Evolutionary conservation across 306 rosid species (phyloP).

Genomic region (Begonia fuchsioides): DNA sequence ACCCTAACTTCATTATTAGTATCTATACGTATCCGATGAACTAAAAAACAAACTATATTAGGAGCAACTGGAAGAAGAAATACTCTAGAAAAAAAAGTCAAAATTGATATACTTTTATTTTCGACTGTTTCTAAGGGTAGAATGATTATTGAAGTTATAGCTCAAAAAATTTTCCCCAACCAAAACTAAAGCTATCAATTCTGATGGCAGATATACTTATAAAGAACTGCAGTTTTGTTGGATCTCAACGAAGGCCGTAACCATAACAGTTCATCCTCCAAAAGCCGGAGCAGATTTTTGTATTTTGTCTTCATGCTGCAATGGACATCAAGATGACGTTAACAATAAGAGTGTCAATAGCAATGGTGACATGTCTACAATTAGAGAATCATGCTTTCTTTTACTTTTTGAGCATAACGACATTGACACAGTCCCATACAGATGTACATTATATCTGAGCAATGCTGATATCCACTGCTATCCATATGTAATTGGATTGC

Average conservation of each 20-base stretch:
- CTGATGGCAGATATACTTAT: conserved; percentile 36
- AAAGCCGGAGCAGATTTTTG: conserved; percentile 35
- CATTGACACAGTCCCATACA: conserved; percentile 19
- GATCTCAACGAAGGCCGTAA: conserved; percentile 31
- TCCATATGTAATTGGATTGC: conserved; percentile 40
- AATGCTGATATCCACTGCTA: conserved; percentile 70
- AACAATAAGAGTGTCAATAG: conserved; percentile 20
- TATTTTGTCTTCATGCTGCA: conserved; percentile 33
- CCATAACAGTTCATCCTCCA: conserved; percentile 22
- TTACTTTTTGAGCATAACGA: conserved; percentile 36
- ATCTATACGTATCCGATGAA: too few species aligned
- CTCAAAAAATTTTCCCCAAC: background rate
- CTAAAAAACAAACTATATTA: too few species aligned
- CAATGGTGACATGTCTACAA: conserved; percentile 14
- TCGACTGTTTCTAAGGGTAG: too few species aligned
- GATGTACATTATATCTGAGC: conserved; percentile 28
- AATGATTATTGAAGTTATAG: background rate
- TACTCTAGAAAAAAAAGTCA: too few species aligned
- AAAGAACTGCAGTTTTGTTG: conserved; percentile 33
- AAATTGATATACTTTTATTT: too few species aligned
- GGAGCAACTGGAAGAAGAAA: too few species aligned
- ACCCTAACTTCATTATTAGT: too few species aligned
- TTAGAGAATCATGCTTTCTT: conserved; percentile 33
- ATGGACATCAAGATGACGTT: conserved; percentile 24
- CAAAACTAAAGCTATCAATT: conserved; percentile 7